Evolutionary conservation across 306 rosid species (phyloP), one percentile per base, ranked within the genome.

Genomic region (Lotus japonicus): DNA sequence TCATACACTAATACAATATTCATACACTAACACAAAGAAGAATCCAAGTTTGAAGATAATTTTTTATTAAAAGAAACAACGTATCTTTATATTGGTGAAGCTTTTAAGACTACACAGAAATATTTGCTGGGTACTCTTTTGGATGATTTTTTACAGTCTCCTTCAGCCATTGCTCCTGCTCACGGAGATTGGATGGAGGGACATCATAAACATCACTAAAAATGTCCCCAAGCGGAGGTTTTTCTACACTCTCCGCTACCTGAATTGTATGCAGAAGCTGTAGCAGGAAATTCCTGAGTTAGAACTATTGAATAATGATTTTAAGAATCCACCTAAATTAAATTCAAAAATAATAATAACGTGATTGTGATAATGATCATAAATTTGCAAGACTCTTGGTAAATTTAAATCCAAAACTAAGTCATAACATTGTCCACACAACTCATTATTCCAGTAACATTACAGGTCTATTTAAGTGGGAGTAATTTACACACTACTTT

Each of bases 221-320:
- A 15, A 82, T 18, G 59, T 94, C 97, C 39, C 80, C 76, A 13
- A 86, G 55, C 7, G 96, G 83, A 21, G 99, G 99, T 72, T 88
- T 94, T 57, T 82, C 90, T 36, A 66, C 68, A 64, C 80, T 81
- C 80, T 94, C 99, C 7, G 99, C 97, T 31, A 79, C 87, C 71
- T 90, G 99, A 79, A 94, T 90, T 51, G 90, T 90, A 70, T 82
- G 87, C 48, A 94, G 72, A 44, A 90, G 33, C 98, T 88, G 86
- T 72, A 52, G 55, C 38, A 83, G 78, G 71, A 77, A 59, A 56
- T 63, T 28, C 12, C 9, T 5, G n/a, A 11, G 43, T 72, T 33
- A 71, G 75, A 54, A 64, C 14, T 26, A 58, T 33, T 50, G 19
- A 75, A 64, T 55, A 44, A 50, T 4, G 12, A 26, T 74, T 49